These are phyloP conservation scores for Acidomyces sp. DNA, from an alignment of 495 filamentous ascomycete genomes.

Conservation along the genomic window DNA sequence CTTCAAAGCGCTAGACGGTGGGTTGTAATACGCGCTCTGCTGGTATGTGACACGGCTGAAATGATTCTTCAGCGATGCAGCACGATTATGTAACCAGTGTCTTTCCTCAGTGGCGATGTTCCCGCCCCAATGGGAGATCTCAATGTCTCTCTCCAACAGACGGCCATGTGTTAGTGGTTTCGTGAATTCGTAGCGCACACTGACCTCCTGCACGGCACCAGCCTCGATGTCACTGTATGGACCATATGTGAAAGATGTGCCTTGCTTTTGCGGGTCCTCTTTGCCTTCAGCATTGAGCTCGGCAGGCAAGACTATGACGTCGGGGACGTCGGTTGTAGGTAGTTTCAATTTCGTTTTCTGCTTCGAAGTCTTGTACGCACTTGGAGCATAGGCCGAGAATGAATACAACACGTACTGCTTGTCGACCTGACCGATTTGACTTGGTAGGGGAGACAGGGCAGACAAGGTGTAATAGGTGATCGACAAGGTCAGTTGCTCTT, in stretches of 20 bases:
- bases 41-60: constrained; percentile 83
- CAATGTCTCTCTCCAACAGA: constrained; percentile 72
- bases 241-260: constrained; percentile 81
- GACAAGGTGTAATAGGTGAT: constrained; percentile 72
- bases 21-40: constrained; percentile 60
- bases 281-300: constrained; percentile 42
- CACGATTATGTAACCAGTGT: constrained; percentile 78
- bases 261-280: constrained; percentile 67
- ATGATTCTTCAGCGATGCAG: constrained; percentile 65
- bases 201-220: constrained; percentile 55
- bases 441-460: constrained; percentile 63
- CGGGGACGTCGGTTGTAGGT: constrained; percentile 60
- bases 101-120: constrained; percentile 90
- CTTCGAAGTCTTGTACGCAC: constrained; percentile 70
- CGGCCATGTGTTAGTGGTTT: constrained; percentile 69
- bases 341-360: constrained; percentile 97
- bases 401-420: constrained; percentile 74
- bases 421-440: constrained; percentile 64
- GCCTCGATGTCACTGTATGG: constrained; percentile 68
- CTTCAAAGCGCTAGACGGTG: constrained; percentile 62
- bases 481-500: constrained; percentile 66
- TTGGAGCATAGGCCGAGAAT: constrained; percentile 69
- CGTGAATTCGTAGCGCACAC: constrained; percentile 89
- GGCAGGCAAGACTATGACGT: constrained; percentile 62
- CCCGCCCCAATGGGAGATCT: constrained; percentile 95